A percentile compares a stretch with the other conserved stretches of the same genome.
These are phyloP conservation scores for Gastrolobium bilobum DNA, from an alignment of 306 rosid genomes.

Conservation along the genomic window DNA sequence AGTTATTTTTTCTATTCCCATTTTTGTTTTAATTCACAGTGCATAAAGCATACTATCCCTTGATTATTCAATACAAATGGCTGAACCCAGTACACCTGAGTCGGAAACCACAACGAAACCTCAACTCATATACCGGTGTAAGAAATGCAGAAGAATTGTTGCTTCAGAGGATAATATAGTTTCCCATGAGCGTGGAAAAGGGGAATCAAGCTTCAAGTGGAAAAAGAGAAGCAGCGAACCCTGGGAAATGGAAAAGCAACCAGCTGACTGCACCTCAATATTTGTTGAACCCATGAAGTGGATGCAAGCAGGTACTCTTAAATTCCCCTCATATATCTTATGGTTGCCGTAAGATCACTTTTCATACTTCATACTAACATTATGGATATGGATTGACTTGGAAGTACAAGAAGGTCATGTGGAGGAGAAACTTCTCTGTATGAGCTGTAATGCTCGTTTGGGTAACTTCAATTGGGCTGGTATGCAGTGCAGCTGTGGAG, in stretches of 20 bases:
- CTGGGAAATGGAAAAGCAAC: constrained; percentile 50
- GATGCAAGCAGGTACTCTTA: constrained; percentile 80
- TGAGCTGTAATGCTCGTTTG: constrained; percentile 85
- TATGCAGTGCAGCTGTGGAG: constrained; percentile 91
- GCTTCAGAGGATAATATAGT: constrained; percentile 75
- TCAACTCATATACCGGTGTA: constrained; percentile 72
- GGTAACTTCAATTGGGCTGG: constrained; percentile 94
- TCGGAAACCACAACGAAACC: constrained; percentile 53
- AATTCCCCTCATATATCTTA: constrained; percentile 10
- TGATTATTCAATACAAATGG: constrained; percentile 51
- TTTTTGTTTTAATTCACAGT: constrained; percentile 42
- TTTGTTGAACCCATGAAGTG: constrained; percentile 91
- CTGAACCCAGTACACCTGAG: constrained; percentile 56
- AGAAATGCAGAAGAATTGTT: constrained; percentile 85
- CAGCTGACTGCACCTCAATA: constrained; percentile 74
- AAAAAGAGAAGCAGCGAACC: constrained; percentile 63
- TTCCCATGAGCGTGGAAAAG: constrained; percentile 76
- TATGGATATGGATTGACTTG: constrained; percentile 43
- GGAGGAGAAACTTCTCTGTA: constrained; percentile 76
- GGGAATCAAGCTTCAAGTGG: constrained; percentile 81
- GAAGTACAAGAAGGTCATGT: constrained; percentile 87
- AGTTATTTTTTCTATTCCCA: constrained; percentile 6
- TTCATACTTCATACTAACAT: constrained; percentile 36
- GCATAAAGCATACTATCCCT: constrained; percentile 35
- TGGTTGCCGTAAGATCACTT: background rate